These are phyloP conservation scores for Pestalotiopsis sp. DNA, from an alignment of 2,329 filamentous ascomycete species.

Conservation along the genomic window DNA sequence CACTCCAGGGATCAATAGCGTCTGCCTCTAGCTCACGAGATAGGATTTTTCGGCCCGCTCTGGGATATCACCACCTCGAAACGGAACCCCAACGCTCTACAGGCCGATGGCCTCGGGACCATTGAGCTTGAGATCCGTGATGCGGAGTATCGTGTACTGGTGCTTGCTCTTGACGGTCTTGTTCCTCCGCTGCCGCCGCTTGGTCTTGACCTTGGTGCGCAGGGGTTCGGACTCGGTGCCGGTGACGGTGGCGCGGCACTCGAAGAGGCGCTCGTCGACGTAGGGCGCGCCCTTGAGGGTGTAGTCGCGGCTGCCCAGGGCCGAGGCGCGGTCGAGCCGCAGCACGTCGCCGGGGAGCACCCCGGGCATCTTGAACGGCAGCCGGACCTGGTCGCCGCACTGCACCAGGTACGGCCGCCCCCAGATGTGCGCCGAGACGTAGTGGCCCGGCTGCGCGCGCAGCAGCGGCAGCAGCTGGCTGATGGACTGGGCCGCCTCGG, in stretches of 20 bases:
- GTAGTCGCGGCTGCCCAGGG: conserved; percentile 85
- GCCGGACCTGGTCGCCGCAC: conserved; percentile 71
- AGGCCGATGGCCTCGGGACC: conserved; percentile 8
- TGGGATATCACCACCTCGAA: too few relatives aligned
- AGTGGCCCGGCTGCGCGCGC: conserved; percentile 73
- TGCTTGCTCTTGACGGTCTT: conserved; percentile 89
- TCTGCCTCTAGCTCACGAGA: neutral
- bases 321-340: conserved; percentile 81
- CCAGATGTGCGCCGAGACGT: conserved; percentile 80
- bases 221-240: conserved; percentile 82
- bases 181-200: conserved; percentile 72
- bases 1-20: too few relatives aligned
- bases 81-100: neutral
- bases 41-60: too few relatives aligned
- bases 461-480: conserved; percentile 68
- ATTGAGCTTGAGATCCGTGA: conserved; percentile 76
- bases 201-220: conserved; percentile 79
- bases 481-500: conserved; percentile 54
- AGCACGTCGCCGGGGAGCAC: conserved; percentile 82
- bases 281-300: conserved; percentile 83
- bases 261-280: conserved; percentile 81
- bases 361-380: conserved; percentile 78
- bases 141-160: conserved; percentile 80
- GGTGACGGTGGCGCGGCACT: conserved; percentile 82
- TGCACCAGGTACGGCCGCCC: conserved; percentile 80